Evolutionary conservation across 257 asterid species (phyloP).

Genomic region (Solanum infundibuliforme): DNA sequence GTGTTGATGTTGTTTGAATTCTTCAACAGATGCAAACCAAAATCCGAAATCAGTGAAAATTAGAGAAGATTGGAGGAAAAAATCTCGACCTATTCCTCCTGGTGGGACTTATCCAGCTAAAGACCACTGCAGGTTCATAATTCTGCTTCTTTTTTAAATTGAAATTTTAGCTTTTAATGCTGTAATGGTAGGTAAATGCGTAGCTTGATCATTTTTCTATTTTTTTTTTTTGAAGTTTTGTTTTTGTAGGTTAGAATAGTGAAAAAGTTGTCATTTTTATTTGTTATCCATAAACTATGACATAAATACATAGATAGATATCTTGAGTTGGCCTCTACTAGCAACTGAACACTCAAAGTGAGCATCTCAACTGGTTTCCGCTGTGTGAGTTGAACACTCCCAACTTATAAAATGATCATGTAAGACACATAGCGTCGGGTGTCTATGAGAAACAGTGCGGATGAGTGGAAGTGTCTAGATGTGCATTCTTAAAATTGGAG

Average conservation of each 20-base stretch:
- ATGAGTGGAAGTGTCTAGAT: no score
- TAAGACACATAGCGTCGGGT: not conserved
- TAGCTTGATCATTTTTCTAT: not conserved
- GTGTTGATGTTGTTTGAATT: not conserved
- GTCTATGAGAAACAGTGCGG: not conserved
- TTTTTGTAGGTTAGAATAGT: not conserved
- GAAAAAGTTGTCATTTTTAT: not conserved
- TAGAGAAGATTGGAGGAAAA: conserved; percentile 90
- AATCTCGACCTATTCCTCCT: conserved; percentile 78
- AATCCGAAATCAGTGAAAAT: conserved; percentile 40
- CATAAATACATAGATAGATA: not conserved
- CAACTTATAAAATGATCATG: not conserved
- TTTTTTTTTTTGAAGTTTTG: no score
- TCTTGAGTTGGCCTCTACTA: not conserved
- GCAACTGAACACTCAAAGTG: not conserved
- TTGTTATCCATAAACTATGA: not conserved
- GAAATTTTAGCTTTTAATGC: not conserved
- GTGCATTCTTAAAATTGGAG: not conserved
- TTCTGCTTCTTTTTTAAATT: not conserved
- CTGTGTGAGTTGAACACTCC: not conserved
- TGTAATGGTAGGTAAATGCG: not conserved
- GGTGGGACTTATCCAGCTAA: conserved; percentile 98
- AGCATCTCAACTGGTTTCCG: not conserved
- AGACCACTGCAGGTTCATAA: conserved; percentile 83
- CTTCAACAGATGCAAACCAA: conserved; percentile 28